phyloP scores from a whole-genome alignment of 2,329 filamentous ascomycete species.

The Cytospora schulzeri region DNA sequence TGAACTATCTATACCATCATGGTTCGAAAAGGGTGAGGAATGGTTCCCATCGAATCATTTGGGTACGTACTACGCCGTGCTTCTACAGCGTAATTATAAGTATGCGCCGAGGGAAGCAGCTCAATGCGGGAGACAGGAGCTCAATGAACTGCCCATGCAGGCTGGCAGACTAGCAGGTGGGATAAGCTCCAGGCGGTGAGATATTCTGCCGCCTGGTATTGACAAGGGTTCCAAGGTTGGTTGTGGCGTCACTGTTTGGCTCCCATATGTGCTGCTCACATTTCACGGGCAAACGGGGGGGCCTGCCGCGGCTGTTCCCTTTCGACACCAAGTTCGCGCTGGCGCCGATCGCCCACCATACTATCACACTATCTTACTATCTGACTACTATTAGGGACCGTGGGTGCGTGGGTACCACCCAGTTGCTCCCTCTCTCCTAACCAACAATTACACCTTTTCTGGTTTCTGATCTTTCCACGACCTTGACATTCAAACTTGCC shows the following conservation, averaged over 20 bases:
- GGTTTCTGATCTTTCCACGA: not conserved
- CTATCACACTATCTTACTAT: not conserved
- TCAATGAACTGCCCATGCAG: not conserved
- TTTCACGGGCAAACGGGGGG: not conserved
- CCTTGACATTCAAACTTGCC: not conserved
- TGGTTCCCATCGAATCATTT: not conserved
- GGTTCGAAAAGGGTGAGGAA: not conserved
- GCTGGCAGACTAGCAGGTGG: constrained; percentile 5
- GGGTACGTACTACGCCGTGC: not conserved
- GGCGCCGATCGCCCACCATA: not conserved
- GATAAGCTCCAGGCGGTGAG: constrained; percentile 16
- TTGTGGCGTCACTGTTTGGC: constrained; percentile 10
- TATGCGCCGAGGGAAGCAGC: not conserved
- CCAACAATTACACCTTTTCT: not conserved
- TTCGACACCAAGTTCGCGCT: not conserved
- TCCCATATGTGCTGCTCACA: too few species aligned
- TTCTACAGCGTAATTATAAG: not conserved
- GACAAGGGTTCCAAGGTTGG: not conserved
- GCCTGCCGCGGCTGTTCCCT: not conserved
- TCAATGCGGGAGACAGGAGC: not conserved
- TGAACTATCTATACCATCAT: not conserved
- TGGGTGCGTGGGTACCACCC: not conserved
- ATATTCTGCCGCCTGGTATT: not conserved
- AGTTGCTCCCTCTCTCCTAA: not conserved
- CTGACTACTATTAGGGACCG: not conserved